phyloP scores from a whole-genome alignment of 2,329 filamentous ascomycete species.

The Claviceps purpurea region DNA sequence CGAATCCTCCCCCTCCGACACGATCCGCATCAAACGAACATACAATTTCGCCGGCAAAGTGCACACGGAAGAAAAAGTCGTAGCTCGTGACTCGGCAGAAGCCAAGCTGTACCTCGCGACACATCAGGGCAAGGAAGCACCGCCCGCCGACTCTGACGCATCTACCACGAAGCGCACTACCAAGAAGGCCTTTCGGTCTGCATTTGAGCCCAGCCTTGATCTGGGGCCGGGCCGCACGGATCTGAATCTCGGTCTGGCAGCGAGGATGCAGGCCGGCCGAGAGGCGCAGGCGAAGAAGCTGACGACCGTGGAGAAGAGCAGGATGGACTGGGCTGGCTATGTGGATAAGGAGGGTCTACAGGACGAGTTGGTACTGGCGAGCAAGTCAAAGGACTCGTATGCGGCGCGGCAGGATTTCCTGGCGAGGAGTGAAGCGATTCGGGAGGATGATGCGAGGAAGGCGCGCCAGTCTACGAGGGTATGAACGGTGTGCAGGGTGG shows the following conservation, averaged over 20 bases:
- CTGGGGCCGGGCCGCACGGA: constrained; percentile 34
- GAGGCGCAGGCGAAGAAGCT: constrained; percentile 47
- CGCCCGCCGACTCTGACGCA: constrained; percentile 13
- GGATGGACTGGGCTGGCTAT: constrained; percentile 60
- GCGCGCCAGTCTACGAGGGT: constrained; percentile 32
- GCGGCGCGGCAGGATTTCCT: constrained; percentile 51
- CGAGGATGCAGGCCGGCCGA: constrained; percentile 33
- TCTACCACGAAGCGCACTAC: constrained; percentile 29
- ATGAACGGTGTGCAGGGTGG: constrained; percentile 7
- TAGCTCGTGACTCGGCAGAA: constrained; percentile 51
- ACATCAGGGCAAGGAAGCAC: constrained; percentile 19
- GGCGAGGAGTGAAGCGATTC: constrained; percentile 47
- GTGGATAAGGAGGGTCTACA: constrained; percentile 59
- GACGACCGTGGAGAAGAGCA: constrained; percentile 58
- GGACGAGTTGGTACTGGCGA: constrained; percentile 52
- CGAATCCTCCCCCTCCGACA: constrained; percentile 12
- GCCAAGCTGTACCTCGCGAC: constrained; percentile 50
- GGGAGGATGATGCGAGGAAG: constrained; percentile 45
- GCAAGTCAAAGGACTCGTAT: constrained; percentile 51
- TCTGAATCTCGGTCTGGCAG: constrained; percentile 42
- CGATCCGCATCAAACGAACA: constrained; percentile 54
- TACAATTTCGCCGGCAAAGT: constrained; percentile 65
- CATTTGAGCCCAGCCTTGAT: constrained; percentile 45
- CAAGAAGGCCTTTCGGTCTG: constrained; percentile 45
- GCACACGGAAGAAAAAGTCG: constrained; percentile 58